Base-by-base conservation (phyloP, 352 stramenopile species). In the Globisporangium solare region DNA sequence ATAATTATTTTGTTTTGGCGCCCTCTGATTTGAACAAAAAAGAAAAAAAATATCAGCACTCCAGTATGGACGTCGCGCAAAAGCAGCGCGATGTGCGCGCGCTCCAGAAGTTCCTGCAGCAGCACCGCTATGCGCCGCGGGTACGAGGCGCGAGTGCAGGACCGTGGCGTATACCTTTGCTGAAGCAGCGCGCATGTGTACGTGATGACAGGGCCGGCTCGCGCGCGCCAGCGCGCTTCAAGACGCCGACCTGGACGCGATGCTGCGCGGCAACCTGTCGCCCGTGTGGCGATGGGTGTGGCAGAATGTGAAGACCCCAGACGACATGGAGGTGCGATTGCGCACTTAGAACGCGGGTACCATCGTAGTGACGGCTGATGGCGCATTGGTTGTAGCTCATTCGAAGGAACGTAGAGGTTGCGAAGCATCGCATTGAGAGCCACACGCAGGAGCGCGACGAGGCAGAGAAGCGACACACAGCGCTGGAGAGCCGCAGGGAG, bases 231-330 rank as follows among this genome's bases (percentile, higher is more conserved):
- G 70, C 2, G 24, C 21, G 20, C 52, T 82, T 13, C 59, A 79
- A 54, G 73, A 82, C 21, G 67, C 56, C 17, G 73, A 82, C 51
- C 31, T 82, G 50, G 73, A 82, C 51, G 73, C 73, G n/a, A 58
- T 82, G 31, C 21, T 73, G 53, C 67, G 67, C 4, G 61, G 67
- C 0, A 58, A 60, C 12, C 51, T 82, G 20, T 54, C 40, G 35
- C 60, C 67, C 0, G 55, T 79, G 31, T 82, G 73, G 73, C 53
- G 59, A 45, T 82, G 73, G 73, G 37, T 67, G 18, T 73, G 61
- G 45, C 51, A 47, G 24, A 76, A 82, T 62, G 37, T 82, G 35
- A 71, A 70, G 47, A 75, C 57, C 22, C 67, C 56, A 14, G 60
- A 71, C 47, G 67, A 77, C 12, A 69, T 79, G 61, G 61, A 71